Evolutionary conservation across 805 yeast genomes (phyloP), one percentile per base, ranked within the genome.

Genomic region (Kluyveromyces siamensis): DNA sequence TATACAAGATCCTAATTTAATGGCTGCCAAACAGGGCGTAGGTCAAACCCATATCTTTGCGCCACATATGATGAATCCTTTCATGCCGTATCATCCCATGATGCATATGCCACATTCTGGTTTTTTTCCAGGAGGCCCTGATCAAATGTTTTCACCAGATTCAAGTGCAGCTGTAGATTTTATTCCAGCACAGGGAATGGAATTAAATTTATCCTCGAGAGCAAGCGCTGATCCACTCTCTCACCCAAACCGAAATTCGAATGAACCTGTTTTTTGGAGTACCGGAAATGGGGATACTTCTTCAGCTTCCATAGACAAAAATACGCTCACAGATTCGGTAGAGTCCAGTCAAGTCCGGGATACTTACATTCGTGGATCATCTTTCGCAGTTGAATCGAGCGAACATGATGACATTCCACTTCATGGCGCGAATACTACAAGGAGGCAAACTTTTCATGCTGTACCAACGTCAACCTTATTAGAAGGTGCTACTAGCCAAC

Each of bases 381-480:
- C 46, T 2, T 44, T 44, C 16, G 36, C 46, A 14, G 33, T 44
- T 3, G 37, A 41, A n/a, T n/a, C 36, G 6, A 14, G 37, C 25
- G 40, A 36, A 6, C 25, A 17, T 27, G 21, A 25, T 16, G 41
- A 36, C 8, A 33, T 21, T 37, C 17, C 13, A 21, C 21, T 37
- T 11, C 46, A 41, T 7, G 42, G 36, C n/a, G 30, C 48, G 4
- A 45, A 43, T 36, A 45, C 61, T 5, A 52, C 58, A n/a, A 61
- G 69, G 54, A 65, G 69, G 52, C 67, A 65, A 53, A 63, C 67
- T 7, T 63, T 63, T 46, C 66, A 57, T 41, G 56, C 63, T 13
- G 45, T 61, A 27, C 61, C 68, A 21, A 57, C 61, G 5, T 54
- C 53, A 27, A 62, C 57, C 13, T 36, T 59, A 44, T 37, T 45